Percentiles rank a stretch among this genome's conserved stretches.
These are phyloP conservation scores for Pichia nakasei DNA, from an alignment of 805 yeast genomes.

Conservation along the genomic window DNA sequence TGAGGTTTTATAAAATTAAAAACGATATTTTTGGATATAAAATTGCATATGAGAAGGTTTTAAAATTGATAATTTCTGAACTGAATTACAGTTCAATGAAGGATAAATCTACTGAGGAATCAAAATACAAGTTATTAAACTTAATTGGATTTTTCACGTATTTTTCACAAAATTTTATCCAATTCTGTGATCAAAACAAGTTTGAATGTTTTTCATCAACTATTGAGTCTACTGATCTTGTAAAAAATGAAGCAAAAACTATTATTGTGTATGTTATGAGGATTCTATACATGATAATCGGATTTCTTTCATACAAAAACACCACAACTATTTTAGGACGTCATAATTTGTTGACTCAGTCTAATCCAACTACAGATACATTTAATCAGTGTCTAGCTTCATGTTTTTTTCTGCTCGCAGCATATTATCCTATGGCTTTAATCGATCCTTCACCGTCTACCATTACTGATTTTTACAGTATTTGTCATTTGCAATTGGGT, in stretches of 20 bases:
- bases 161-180: slow-evolving; percentile 2
- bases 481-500: slow-evolving; percentile 72
- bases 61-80: slow-evolving; percentile 37
- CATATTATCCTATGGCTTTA: slow-evolving; percentile 28
- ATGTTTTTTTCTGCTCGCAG: slow-evolving; percentile 28
- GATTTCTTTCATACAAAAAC: slow-evolving; percentile 47
- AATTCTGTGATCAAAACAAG: neutral
- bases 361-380: slow-evolving; percentile 33
- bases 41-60: slow-evolving; percentile 42
- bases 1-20: slow-evolving; percentile 41
- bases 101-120: slow-evolving; percentile 21
- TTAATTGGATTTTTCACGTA: slow-evolving; percentile 44
- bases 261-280: neutral
- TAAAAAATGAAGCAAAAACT: neutral
- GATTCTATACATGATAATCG: slow-evolving; percentile 28
- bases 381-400: slow-evolving; percentile 39
- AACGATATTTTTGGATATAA: slow-evolving; percentile 29
- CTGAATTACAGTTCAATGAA: slow-evolving; percentile 21
- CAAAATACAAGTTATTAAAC: slow-evolving; percentile 37
- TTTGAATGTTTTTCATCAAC: slow-evolving; percentile 2
- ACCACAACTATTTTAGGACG: slow-evolving; percentile 31
- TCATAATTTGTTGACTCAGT: slow-evolving; percentile 34
- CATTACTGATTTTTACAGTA: slow-evolving; percentile 40
- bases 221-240: neutral
- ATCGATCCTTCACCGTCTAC: slow-evolving; percentile 15